Base-by-base conservation (phyloP, 345 rosid genomes). In the Lepidium africanum region DNA sequence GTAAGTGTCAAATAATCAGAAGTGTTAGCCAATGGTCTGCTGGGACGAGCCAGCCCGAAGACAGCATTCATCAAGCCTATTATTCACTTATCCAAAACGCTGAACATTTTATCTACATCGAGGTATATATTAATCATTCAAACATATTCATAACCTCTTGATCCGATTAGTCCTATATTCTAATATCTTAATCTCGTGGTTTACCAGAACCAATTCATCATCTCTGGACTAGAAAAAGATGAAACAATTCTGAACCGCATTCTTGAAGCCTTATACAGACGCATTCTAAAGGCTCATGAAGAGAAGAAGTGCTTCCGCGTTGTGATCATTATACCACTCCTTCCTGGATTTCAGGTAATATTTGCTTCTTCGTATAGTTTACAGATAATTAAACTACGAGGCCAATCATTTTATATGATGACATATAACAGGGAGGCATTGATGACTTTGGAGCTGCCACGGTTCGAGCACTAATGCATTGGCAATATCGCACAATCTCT, bases 11-110 rank as follows among this genome's bases (percentile, higher is more conserved):
- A 94, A 92, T 92, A 53, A 80, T 90, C 63, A 82, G 98, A 86
- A 93, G 98, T 71, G 94, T 83, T 48, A 79, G 94, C 73, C 96
- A 85, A 59, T 93, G 98, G 98, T 93, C 98, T 2, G 91, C 88
- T 6, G 98, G 98, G 67, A 84, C 87, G 13, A 84, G 87, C 66
- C 96, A 82, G 63, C 78, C 85, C 9, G 98, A 93, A 84, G 96
- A 90, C 51, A 93, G 98, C 78, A 93, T 88, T 70, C 98, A 93
- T 64, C 79, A 46, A 64, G 90, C 98, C 39, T 90, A 86, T 19
- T 86, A 94, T 65, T 79, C 93, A 10, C 85, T 90, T 56, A 90
- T 93, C 50, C 81, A 93, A 64, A 81, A 79, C 16, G 97, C 98
- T 35, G 81, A 90, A 69, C 92, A 90, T 77, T 93, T 87, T 55